Evolutionary conservation across 2,329 filamentous ascomycete species (phyloP).

Genomic region (Penicillium concentricum): DNA sequence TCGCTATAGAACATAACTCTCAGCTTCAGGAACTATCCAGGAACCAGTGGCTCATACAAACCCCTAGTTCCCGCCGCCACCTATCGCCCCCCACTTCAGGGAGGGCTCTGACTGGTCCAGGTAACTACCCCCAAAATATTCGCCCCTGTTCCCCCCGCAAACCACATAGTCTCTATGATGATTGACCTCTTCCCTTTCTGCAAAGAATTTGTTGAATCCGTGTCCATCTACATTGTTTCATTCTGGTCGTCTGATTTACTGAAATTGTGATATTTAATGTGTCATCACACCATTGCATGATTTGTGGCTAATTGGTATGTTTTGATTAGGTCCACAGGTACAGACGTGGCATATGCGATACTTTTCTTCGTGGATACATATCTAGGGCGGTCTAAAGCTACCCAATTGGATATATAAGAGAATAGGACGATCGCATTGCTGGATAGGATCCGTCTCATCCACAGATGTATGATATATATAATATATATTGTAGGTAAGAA

Average conservation of each 20-base stretch:
- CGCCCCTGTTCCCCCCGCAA: background rate
- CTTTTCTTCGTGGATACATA: background rate
- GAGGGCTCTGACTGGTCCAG: constrained; percentile 5
- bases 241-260: constrained; percentile 18
- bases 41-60: background rate
- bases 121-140: background rate
- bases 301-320: background rate
- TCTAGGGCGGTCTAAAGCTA: background rate
- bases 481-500: background rate
- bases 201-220: constrained; percentile 15
- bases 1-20: background rate
- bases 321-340: background rate
- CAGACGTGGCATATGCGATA: background rate
- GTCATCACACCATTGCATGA: background rate
- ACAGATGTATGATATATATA: background rate
- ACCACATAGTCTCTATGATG: constrained; percentile 10
- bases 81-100: background rate
- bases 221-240: constrained; percentile 19
- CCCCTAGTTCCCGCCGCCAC: background rate
- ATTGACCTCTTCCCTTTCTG: constrained; percentile 20
- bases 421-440: background rate
- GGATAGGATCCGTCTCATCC: background rate
- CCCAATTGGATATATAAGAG: background rate
- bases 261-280: background rate
- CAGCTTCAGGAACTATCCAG: background rate